Conservation (phyloP, 257 asterid genomes). For the Prunella vulgaris region DNA sequence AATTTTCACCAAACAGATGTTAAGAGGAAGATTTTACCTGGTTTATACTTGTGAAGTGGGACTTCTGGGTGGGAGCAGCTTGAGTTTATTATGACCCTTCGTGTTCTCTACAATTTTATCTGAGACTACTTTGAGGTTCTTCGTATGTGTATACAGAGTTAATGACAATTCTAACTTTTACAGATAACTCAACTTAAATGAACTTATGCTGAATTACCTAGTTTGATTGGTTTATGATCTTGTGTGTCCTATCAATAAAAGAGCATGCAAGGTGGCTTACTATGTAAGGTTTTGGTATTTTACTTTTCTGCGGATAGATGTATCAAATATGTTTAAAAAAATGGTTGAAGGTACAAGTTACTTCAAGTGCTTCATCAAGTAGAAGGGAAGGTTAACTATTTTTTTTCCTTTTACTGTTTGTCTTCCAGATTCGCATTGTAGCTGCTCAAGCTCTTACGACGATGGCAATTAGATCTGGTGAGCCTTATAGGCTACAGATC, state of each 20-base stretch:
- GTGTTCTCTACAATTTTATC: neutral
- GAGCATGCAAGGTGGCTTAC: neutral
- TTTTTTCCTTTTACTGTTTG: conserved; percentile 10
- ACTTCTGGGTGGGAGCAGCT: neutral
- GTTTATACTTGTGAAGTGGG: neutral
- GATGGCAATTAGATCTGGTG: conserved; percentile 97
- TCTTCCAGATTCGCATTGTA: conserved; percentile 74
- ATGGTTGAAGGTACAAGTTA: neutral
- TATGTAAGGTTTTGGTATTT: neutral
- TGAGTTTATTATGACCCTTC: neutral
- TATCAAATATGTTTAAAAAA: neutral
- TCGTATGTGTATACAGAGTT: neutral
- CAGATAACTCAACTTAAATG: neutral
- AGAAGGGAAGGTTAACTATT: conserved; percentile 1
- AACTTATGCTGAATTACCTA: conserved; percentile 3
- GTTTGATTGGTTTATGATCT: neutral
- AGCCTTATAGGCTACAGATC: conserved; percentile 98
- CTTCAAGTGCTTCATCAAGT: neutral
- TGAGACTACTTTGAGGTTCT: neutral
- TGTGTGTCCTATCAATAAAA: neutral
- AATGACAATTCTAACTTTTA: neutral
- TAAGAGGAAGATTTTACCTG: neutral
- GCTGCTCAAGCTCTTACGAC: conserved; percentile 98
- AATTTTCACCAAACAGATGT: neutral
- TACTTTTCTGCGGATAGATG: conserved; percentile 3